phyloP scores from a whole-genome alignment of 805 yeast species.

The Zygosaccharomyces pseudorouxii region DNA sequence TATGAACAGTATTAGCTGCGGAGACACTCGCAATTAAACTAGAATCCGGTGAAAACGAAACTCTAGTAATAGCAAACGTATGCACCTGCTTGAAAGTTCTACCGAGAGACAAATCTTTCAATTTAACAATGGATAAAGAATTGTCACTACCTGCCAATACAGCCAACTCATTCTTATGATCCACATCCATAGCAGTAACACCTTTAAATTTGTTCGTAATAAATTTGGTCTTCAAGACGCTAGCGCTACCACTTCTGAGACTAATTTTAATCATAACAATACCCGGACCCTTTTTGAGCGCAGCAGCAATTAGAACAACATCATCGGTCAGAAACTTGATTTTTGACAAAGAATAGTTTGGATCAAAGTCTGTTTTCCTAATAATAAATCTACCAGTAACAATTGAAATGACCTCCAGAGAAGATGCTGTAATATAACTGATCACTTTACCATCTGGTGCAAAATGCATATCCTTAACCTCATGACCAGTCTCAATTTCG shows the following conservation, averaged over 20 bases:
- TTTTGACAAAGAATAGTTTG: slow-evolving; percentile 33
- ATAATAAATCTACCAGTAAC: slow-evolving; percentile 39
- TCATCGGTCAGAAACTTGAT: slow-evolving; percentile 35
- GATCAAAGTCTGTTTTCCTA: slow-evolving; percentile 36
- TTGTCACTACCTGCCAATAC: slow-evolving; percentile 53
- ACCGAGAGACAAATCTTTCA: slow-evolving; percentile 47
- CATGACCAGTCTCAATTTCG: slow-evolving; percentile 50
- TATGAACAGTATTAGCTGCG: slow-evolving; percentile 69
- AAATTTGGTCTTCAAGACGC: slow-evolving; percentile 24
- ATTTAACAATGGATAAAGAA: slow-evolving; percentile 54
- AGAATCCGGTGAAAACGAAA: slow-evolving; percentile 66
- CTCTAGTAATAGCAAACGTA: slow-evolving; percentile 69
- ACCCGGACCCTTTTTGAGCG: slow-evolving; percentile 40
- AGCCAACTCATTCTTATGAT: slow-evolving; percentile 31
- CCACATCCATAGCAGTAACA: slow-evolving; percentile 49
- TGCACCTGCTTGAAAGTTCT: slow-evolving; percentile 60
- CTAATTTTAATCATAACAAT: slow-evolving; percentile 33
- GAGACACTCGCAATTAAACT: slow-evolving; percentile 64
- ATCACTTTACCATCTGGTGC: slow-evolving; percentile 63
- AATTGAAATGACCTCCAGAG: slow-evolving; percentile 43
- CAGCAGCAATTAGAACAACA: slow-evolving; percentile 42
- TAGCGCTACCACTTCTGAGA: slow-evolving; percentile 25
- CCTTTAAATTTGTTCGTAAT: slow-evolving; percentile 43
- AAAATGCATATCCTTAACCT: slow-evolving; percentile 61
- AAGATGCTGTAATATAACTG: slow-evolving; percentile 54